A percentile compares a stretch with the other conserved stretches of the same genome.
These are phyloP conservation scores for Neckera pumila DNA, from an alignment of 225 moss, liverwort and hornwort species.

Conservation along the genomic window DNA sequence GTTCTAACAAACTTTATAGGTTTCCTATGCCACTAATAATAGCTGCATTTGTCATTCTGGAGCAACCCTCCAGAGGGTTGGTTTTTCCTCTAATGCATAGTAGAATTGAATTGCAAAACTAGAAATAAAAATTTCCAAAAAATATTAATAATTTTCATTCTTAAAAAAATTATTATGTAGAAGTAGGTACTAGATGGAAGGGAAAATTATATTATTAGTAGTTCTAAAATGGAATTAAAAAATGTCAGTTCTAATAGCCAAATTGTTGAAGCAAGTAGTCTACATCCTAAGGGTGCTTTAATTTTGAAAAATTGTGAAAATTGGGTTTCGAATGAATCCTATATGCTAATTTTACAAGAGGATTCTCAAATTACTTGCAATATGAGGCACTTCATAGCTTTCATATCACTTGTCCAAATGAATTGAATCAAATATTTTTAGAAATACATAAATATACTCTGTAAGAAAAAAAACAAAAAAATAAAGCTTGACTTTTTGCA, in stretches of 20 bases:
- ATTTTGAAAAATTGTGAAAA: neutral
- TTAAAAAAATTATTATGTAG: neutral
- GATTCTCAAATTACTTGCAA: neutral
- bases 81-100: too few relatives aligned
- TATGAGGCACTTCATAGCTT: neutral
- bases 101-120: neutral
- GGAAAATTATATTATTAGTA: too few relatives aligned
- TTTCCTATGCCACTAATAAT: too few relatives aligned
- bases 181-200: neutral
- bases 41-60: too few relatives aligned
- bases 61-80: too few relatives aligned
- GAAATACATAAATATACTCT: neutral
- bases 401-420: neutral
- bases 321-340: neutral
- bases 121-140: fast-evolving
- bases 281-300: neutral
- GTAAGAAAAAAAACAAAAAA: neutral
- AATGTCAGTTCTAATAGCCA: too few relatives aligned
- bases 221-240: neutral
- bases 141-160: neutral
- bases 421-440: neutral
- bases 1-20: too few relatives aligned
- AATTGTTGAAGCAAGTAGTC: neutral
- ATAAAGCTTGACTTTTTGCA: fast-evolving
- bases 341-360: neutral